Percentiles rank a stretch among this genome's conserved stretches.
These are phyloP conservation scores for Ogataea ganodermae DNA, from an alignment of 805 yeast genomes.

Conservation along the genomic window DNA sequence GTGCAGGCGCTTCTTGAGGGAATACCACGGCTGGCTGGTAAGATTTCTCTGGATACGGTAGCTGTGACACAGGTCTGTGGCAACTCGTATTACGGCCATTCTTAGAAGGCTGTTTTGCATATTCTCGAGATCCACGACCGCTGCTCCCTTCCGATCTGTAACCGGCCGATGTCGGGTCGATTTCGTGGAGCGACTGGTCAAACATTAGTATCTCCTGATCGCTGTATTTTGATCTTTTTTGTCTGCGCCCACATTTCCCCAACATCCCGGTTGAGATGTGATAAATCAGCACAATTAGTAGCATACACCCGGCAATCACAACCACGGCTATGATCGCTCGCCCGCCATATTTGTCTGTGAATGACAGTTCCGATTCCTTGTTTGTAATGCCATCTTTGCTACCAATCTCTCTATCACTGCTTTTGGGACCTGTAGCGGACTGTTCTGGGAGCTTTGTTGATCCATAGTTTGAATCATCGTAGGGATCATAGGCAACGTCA, in stretches of 20 bases:
- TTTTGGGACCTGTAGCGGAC: not conserved
- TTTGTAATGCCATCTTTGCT: not conserved
- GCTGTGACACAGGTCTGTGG: not conserved
- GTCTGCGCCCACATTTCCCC: not conserved
- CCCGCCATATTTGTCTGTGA: not conserved
- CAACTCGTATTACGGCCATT: conserved; percentile 1
- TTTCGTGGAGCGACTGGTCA: conserved; percentile 7
- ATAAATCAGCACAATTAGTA: conserved; percentile 11
- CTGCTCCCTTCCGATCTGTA: not conserved
- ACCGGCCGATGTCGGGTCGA: conserved; percentile 15
- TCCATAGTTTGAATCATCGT: conserved; percentile 2
- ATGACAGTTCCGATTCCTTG: not conserved
- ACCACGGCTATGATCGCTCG: not conserved
- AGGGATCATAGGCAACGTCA: conserved; percentile 2
- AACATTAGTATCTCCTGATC: conserved; percentile 12
- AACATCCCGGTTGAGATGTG: conserved; percentile 4
- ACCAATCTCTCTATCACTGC: not conserved
- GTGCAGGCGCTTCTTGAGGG: no score
- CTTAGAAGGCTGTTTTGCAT: not conserved
- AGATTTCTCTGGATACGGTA: conserved; percentile 2
- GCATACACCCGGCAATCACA: conserved; percentile 12
- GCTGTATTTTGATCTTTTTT: conserved; percentile 9
- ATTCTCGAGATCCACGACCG: not conserved
- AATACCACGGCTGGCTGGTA: conserved; percentile 2
- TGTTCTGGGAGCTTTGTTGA: not conserved